Base-by-base conservation (phyloP, 805 yeast species). In the Ogataea nitratoaversa region DNA sequence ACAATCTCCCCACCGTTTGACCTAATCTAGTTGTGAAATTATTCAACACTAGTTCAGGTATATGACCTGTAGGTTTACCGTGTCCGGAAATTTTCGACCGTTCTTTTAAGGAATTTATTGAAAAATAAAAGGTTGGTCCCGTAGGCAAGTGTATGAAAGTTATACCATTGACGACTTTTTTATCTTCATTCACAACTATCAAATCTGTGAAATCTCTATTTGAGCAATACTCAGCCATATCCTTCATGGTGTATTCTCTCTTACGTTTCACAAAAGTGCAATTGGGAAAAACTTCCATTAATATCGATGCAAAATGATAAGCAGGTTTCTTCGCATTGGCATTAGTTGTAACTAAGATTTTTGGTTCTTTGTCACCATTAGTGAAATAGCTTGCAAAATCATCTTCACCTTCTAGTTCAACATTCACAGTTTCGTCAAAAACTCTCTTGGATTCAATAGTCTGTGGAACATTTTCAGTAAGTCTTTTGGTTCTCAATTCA, bases 41-140 rank as follows among this genome's bases (percentile, higher is more conserved):
- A 63, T 93, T 93, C 59, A 93, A 70, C 25, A 93, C 80, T 36
- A 93, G 73, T 64, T 93, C 99, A 4, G 99, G 99, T 18, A 82
- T 77, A 56, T 93, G 98, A 31, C 77, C 80, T 0, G 98, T 89
- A 20, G 96, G 83, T 37, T 81, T 76, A 42, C 98, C 98, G 55
- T 93, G 98, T 8, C 96, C 96, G 18, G 68, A 60, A 40, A 93
- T 87, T 49, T 76, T 70, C 50, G 85, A 78, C 9, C 90, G 82
- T 52, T 86, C 84, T 13, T 78, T 76, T 32, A 84, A 72, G 3
- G 95, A 87, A 7, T 88, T 71, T 4, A 93, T 68, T 22, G 93
- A 82, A 56, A 93, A 93, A 65, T 91, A 90, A 59, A 88, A 88
- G 0, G 97, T 84, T 28, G 99, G 99, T 1, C 99, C 99, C 34